phyloP scores from a whole-genome alignment of 257 asterid species.

The Jacaranda mimosifolia region DNA sequence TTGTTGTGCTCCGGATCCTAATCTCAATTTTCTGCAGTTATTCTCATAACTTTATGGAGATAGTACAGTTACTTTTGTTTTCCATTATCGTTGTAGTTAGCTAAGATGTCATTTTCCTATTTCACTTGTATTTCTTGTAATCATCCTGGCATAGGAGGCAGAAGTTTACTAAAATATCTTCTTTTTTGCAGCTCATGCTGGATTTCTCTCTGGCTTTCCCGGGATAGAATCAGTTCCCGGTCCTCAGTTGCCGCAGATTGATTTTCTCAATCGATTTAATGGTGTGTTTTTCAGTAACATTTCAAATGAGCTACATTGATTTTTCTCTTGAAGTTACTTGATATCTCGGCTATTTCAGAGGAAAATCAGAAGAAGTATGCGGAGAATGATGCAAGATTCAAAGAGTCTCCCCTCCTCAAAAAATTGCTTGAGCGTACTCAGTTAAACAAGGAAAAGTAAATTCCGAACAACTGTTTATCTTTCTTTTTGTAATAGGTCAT shows the following conservation, averaged over 20 bases:
- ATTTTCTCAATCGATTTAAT: conserved; percentile 78
- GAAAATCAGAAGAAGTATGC: conserved; percentile 91
- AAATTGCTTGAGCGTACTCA: conserved; percentile 81
- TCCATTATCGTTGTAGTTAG: not conserved
- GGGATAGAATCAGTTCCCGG: conserved; percentile 96
- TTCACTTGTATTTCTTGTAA: conserved; percentile 9
- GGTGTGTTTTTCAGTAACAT: conserved; percentile 50
- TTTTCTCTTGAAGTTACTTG: conserved; percentile 24
- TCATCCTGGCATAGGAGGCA: conserved; percentile 35
- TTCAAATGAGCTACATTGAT: conserved; percentile 10
- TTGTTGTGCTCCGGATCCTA: too few species aligned
- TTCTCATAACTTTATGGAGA: not conserved
- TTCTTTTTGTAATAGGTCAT: not conserved
- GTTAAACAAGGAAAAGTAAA: conserved; percentile 81
- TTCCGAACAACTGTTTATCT: conserved; percentile 28
- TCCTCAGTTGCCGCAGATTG: conserved; percentile 84
- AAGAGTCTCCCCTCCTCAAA: conserved; percentile 83
- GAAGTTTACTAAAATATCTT: conserved; percentile 36
- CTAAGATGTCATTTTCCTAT: too few species aligned
- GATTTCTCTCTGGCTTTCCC: conserved; percentile 76
- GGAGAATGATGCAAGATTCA: conserved; percentile 87
- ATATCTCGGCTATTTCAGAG: conserved; percentile 52
- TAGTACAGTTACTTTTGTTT: conserved; percentile 11
- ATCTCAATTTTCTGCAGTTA: too few species aligned
- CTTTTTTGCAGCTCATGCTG: conserved; percentile 89